phyloP scores from a whole-genome alignment of 1,139 yeast genomes.

The Diutina catenulata region DNA sequence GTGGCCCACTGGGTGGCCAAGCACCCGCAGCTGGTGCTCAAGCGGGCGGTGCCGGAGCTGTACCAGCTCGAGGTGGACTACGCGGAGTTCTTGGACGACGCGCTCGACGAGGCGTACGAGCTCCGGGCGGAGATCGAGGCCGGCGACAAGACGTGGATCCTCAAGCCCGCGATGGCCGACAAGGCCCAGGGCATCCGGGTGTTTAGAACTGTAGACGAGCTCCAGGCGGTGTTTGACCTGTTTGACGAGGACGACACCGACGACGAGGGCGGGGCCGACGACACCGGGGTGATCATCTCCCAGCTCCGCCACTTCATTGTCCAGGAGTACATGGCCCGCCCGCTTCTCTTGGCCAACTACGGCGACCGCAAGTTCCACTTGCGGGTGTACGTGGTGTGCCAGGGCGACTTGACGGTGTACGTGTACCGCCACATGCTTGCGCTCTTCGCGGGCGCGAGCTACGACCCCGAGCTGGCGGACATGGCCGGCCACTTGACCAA shows the following conservation, averaged over 20 bases:
- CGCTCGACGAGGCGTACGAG: conserved; percentile 86
- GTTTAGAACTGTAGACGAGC: conserved; percentile 64
- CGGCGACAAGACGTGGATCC: conserved; percentile 65
- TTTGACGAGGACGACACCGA: conserved; percentile 49
- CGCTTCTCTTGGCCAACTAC: conserved; percentile 52
- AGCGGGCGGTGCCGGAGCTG: conserved; percentile 57
- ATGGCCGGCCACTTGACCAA: conserved; percentile 78
- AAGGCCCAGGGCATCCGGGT: conserved; percentile 91
- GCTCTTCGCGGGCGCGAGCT: conserved; percentile 57
- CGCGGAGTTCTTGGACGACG: conserved; percentile 90
- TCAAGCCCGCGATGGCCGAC: conserved; percentile 95
- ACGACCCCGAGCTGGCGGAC: conserved; percentile 16
- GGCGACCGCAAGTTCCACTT: conserved; percentile 77
- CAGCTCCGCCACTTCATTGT: conserved; percentile 86
- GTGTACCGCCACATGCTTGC: conserved; percentile 74
- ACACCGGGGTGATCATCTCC: conserved; percentile 63
- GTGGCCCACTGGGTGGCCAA: conserved; percentile 64
- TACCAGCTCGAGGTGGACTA: conserved; percentile 84
- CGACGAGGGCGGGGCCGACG: conserved; percentile 26
- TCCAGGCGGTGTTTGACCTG: conserved; percentile 73
- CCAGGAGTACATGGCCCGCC: conserved; percentile 62
- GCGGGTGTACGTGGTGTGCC: conserved; percentile 71
- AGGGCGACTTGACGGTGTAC: conserved; percentile 62
- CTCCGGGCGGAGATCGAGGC: conserved; percentile 62
- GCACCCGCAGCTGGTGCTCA: conserved; percentile 55